phyloP scores from a whole-genome alignment of 2,329 filamentous ascomycete species.

The Leptographium radiaticola region DNA sequence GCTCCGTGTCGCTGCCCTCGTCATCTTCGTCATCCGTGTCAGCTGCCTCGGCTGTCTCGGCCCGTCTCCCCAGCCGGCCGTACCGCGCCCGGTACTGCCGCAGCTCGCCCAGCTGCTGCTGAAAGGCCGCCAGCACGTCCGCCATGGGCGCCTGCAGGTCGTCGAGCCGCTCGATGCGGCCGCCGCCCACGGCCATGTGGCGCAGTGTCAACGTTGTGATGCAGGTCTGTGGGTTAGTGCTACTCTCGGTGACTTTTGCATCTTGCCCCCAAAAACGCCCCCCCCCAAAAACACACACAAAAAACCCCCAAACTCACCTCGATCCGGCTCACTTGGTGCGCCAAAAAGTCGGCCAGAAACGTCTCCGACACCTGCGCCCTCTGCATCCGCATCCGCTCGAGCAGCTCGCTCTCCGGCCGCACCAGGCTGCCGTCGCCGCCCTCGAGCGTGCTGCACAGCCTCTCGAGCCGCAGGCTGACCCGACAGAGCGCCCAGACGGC shows the following conservation, averaged over 20 bases:
- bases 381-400: conserved; percentile 53
- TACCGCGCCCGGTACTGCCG: conserved; percentile 43
- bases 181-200: conserved; percentile 62
- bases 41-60: conserved; percentile 10
- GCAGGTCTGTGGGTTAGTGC: conserved; percentile 46
- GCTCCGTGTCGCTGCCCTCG: conserved; percentile 23
- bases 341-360: conserved; percentile 79
- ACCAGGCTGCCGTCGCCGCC: conserved; percentile 51
- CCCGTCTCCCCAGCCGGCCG: conserved; percentile 29
- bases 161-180: conserved; percentile 46
- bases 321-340: conserved; percentile 90
- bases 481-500: conserved; percentile 84
- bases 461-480: conserved; percentile 78
- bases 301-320: too few species aligned
- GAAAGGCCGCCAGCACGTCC: conserved; percentile 51
- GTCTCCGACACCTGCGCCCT: conserved; percentile 81
- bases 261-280: neutral
- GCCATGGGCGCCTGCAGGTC: conserved; percentile 68
- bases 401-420: conserved; percentile 67
- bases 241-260: neutral
- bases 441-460: conserved; percentile 84
- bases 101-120: conserved; percentile 49
- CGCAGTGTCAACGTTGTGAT: conserved; percentile 67
- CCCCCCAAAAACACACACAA: too few species aligned
- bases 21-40: conserved; percentile 7